Conservation (phyloP, 495 filamentous ascomycete species). For the Xylaria castorea region DNA sequence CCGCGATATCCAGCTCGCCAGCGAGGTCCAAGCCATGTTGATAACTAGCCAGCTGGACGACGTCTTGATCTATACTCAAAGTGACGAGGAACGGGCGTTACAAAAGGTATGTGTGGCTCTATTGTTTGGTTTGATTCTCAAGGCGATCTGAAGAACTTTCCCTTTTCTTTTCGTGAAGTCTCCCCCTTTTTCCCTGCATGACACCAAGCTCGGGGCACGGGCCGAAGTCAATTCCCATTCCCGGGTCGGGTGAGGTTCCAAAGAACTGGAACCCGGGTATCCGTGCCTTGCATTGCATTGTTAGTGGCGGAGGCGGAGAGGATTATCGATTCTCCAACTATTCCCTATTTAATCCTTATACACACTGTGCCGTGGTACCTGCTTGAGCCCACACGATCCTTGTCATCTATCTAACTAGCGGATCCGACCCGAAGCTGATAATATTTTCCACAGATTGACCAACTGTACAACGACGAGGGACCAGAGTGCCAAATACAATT, state of each 20-base stretch:
- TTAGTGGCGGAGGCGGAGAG: slow-evolving; percentile 10
- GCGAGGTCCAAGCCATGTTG: neutral
- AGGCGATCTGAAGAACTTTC: neutral
- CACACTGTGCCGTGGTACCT: neutral
- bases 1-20: neutral
- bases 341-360: neutral
- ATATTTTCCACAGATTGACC: slow-evolving; percentile 19
- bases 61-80: neutral
- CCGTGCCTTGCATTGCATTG: neutral
- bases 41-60: neutral
- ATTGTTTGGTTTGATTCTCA: neutral
- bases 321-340: slow-evolving; percentile 13
- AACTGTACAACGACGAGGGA: neutral
- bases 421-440: slow-evolving; percentile 3
- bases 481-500: neutral
- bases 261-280: neutral
- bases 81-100: neutral
- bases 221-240: neutral
- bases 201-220: neutral
- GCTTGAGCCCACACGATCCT: neutral
- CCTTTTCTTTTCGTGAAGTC: neutral
- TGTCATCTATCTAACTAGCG: neutral
- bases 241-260: neutral
- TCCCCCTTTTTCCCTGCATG: neutral
- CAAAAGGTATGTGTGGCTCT: neutral